Base-by-base conservation (phyloP, 1,284 basidiomycete genomes). In the Ceraceosorus guamensis region DNA sequence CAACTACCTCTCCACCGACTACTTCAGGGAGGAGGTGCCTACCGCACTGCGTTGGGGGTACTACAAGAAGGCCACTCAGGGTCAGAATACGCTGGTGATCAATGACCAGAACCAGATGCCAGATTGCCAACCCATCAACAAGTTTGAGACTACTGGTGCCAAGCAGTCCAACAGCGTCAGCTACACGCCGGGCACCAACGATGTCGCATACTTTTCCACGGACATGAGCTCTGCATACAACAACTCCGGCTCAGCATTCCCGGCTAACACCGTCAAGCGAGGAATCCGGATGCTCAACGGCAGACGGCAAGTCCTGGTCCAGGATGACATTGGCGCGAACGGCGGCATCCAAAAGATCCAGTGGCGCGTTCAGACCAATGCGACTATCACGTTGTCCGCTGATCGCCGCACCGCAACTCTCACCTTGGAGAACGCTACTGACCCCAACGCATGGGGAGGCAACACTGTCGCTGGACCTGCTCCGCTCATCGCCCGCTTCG, bases 311-410 rank as follows among this genome's bases (percentile, higher is more conserved):
- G 84, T 97, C n/a, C 83, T 99, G 6, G 77, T 79, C 4, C 78
- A 77, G 50, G 79, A 79, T 61, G 79, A 79, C 65, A 71, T 78
- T 31, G 62, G 56, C 6, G 60, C 62, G 55, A 61, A 61, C 14
- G 59, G 56, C 53, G 34, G 11, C 11, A 64, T 65, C 57, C 66
- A 55, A 48, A 44, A 59, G 45, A 79, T 92, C 56, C 82, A 87
- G 81, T 97, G 93, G 93, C 84, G 91, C 50, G 89, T 91, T 81
- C 92, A 99, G 78, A 97, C 95, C 60, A 98, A 93, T 72, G 87
- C 85, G 41, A 85, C 84, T 5, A 69, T 79, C 50, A 51, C 68
- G 1, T 50, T 75, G 47, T 73, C 73, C 30, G 7, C 60, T 4
- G 72, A 76, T 52, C 67, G 67, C 51, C 62, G 73, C 39, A 85